phyloP scores from a whole-genome alignment of 202 grass and related monocot species.

The Panicum hallii region DNA sequence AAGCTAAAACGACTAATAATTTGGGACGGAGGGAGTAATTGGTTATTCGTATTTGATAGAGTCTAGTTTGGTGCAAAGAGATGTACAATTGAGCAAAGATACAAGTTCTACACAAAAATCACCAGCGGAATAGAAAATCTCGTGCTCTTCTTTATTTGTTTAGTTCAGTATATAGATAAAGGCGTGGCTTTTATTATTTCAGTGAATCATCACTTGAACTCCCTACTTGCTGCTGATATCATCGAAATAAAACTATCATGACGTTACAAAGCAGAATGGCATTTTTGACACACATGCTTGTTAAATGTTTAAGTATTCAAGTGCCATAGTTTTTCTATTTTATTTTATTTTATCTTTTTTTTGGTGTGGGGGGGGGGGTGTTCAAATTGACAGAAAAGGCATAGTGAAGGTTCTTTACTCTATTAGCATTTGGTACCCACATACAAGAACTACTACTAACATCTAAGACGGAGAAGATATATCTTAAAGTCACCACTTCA shows the following conservation, averaged over 20 bases:
- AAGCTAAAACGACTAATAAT: too few relatives aligned
- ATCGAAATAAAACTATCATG: slow-evolving; percentile 25
- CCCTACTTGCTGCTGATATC: not conserved
- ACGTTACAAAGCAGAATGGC: not conserved
- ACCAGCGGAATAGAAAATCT: slow-evolving; percentile 10
- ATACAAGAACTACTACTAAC: not conserved
- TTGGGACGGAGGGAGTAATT: not conserved
- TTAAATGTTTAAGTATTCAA: slow-evolving; percentile 7
- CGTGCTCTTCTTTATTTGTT: not conserved
- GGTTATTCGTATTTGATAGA: not conserved
- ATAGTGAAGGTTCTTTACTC: slow-evolving; percentile 17
- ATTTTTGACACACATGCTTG: not conserved
- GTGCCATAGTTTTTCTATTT: not conserved
- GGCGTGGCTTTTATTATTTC: not conserved
- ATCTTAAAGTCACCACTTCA: slow-evolving; percentile 11
- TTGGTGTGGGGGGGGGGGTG: not conserved
- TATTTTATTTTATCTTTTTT: too few relatives aligned
- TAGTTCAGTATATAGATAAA: slow-evolving; percentile 15
- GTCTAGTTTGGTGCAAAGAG: not conserved
- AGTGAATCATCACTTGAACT: not conserved
- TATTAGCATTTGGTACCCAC: slow-evolving; percentile 34
- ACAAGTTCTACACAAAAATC: slow-evolving; percentile 26
- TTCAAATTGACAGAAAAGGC: not conserved
- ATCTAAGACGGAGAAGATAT: slow-evolving; percentile 2
- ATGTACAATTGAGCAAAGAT: slow-evolving; percentile 3